Conservation (phyloP, 1,284 basidiomycete species). For the Gomphus bonarii region DNA sequence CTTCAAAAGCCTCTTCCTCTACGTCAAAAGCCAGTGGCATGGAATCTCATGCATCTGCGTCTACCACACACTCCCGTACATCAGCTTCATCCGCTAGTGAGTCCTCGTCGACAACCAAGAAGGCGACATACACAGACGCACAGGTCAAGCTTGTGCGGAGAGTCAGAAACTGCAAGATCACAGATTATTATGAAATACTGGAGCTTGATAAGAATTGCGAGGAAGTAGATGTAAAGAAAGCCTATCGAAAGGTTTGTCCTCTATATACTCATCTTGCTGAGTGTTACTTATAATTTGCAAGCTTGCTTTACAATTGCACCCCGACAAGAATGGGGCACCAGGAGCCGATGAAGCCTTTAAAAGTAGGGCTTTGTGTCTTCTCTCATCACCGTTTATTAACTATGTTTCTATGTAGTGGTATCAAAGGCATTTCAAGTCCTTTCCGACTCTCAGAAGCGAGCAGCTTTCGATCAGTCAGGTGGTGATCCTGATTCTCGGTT, state of each 20-base stretch:
- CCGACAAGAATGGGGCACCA: conserved; percentile 96
- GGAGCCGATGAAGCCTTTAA: conserved; percentile 99
- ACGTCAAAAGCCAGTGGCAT: conserved; percentile 35
- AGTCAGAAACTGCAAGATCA: conserved; percentile 76
- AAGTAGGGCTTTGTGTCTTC: conserved; percentile 40
- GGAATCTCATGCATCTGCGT: conserved; percentile 58
- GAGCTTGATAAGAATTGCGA: conserved; percentile 77
- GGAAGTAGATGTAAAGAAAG: conserved; percentile 90
- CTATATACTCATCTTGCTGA: not conserved
- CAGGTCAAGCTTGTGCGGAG: conserved; percentile 82
- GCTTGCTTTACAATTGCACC: conserved; percentile 90
- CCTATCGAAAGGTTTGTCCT: conserved; percentile 83
- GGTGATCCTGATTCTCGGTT: conserved; percentile 79
- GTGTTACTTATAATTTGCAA: conserved; percentile 21
- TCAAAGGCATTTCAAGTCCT: conserved; percentile 96
- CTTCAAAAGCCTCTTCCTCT: conserved; percentile 24
- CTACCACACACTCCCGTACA: conserved; percentile 50
- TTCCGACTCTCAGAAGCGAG: conserved; percentile 86
- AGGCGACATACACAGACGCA: conserved; percentile 62
- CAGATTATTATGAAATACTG: conserved; percentile 93
- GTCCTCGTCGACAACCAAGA: conserved; percentile 10
- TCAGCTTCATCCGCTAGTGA: conserved; percentile 21
- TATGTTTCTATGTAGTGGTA: conserved; percentile 57
- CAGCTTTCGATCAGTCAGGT: conserved; percentile 80
- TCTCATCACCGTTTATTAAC: conserved; percentile 7